Base-by-base conservation (phyloP, 179 eudicot species). In the Patellifolia procumbens region DNA sequence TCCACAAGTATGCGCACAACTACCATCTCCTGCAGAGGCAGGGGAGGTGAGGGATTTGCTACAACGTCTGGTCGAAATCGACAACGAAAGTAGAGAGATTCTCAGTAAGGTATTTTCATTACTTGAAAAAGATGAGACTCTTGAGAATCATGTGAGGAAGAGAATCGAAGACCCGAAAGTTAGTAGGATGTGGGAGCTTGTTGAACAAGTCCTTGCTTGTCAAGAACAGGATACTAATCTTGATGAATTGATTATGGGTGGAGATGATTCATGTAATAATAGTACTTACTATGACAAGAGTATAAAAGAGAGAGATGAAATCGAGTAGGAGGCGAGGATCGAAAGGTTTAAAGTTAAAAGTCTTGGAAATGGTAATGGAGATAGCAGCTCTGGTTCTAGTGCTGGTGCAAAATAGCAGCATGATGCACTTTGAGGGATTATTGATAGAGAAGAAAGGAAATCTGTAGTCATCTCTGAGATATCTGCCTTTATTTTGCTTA, bases 181-280 rank as follows among this genome's bases (percentile, higher is more conserved):
- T 10, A 82, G 85, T 53, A 68, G 43, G 42, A 79, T 82, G 82
- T 82, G 85, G 85, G 66, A 79, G 49, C 55, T 82, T 17, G 77
- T 82, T 55, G 85, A 75, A 24, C 82, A 79, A 62, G 60, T 82
- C 3, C 31, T 82, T 46, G 80, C 74, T 43, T 39, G 60, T 31
- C 76, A 67, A 67, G 72, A 81, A 24, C 46, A 45, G 8, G 45
- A 63, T 4, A 2, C 45, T 63, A 39, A 29, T 61, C n/a, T 61
- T 29, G 29, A 61, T 61, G n/a, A 61, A 16, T 3, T 61, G 20
- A 61, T 61, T 61, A 61, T 3, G 39, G n/a, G n/a, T 4, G 66
- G 31, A 11, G 66, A 61, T 15, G 29, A 32, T 24, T 24, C 32
- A 24, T 7, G 29, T 53, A 17, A 53, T n/a, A 5, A 53, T 53